A percentile compares a stretch with the other conserved stretches of the same genome.
phyloP scores from a whole-genome alignment of 345 rosid species.

The Citrus sp. region DNA sequence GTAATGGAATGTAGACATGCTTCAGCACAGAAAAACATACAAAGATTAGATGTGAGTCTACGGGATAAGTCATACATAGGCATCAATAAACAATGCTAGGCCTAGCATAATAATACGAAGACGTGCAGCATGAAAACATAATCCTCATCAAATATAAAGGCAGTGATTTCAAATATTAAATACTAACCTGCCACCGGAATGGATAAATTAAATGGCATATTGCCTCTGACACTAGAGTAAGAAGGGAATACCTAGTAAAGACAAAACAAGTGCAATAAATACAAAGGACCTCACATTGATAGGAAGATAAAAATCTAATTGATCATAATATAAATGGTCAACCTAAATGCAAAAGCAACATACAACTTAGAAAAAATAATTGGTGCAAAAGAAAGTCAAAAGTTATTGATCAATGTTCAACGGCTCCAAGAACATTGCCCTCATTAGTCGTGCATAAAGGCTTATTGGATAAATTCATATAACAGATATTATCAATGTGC shows the following conservation, averaged over 20 bases:
- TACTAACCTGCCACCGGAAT: slow-evolving; percentile 91
- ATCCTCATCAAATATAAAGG: background rate
- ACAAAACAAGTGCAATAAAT: slow-evolving; percentile 11
- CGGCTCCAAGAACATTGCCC: background rate
- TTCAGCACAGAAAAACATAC: slow-evolving; percentile 66
- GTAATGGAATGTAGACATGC: slow-evolving; percentile 99
- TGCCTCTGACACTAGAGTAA: slow-evolving; percentile 89
- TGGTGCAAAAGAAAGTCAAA: background rate
- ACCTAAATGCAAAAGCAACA: background rate
- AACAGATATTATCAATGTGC: background rate
- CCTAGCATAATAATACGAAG: background rate
- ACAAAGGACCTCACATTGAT: slow-evolving; percentile 5
- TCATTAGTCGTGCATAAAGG: background rate
- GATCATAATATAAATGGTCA: background rate
- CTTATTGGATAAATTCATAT: background rate
- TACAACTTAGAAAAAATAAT: background rate
- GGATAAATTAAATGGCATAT: slow-evolving; percentile 98
- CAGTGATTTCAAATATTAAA: background rate
- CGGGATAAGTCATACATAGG: slow-evolving; percentile 9
- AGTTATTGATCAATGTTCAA: background rate
- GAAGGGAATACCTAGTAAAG: slow-evolving; percentile 76
- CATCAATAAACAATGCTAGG: background rate
- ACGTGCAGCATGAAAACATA: background rate
- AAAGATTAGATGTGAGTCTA: slow-evolving; percentile 39
- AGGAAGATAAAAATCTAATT: background rate